These are phyloP conservation scores for Colletotrichum gigasporum DNA, from an alignment of 2,329 filamentous ascomycete genomes.

Conservation along the genomic window DNA sequence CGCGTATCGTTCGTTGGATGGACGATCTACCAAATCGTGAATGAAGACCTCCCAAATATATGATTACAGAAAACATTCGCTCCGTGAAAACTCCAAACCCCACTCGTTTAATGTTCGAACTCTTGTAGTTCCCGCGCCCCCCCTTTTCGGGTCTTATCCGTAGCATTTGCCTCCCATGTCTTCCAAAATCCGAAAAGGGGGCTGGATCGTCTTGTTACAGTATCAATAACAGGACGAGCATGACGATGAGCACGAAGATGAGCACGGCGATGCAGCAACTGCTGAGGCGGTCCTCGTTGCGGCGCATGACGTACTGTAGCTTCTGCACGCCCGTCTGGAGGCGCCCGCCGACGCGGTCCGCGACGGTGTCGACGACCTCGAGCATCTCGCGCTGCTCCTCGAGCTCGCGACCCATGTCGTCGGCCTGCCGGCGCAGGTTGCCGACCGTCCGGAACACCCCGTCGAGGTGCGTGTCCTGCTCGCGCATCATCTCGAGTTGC, in stretches of 20 bases:
- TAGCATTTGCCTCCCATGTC: no score
- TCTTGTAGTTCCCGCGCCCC: background rate
- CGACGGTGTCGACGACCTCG: conserved; percentile 83
- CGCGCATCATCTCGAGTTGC: conserved; percentile 90
- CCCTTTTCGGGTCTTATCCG: background rate
- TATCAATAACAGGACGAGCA: conserved; percentile 81
- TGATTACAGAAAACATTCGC: conserved; percentile 7
- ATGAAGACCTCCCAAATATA: background rate
- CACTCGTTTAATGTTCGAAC: background rate
- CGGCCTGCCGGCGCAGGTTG: conserved; percentile 87
- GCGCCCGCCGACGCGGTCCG: conserved; percentile 87
- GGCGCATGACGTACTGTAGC: conserved; percentile 83
- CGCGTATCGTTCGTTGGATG: conserved; percentile 17
- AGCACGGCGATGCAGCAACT: conserved; percentile 91
- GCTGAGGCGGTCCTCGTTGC: conserved; percentile 89
- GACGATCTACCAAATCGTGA: background rate
- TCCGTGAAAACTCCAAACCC: conserved; percentile 22
- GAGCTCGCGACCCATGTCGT: conserved; percentile 94
- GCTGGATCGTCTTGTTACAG: no score
- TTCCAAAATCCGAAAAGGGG: no score
- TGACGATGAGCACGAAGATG: conserved; percentile 86
- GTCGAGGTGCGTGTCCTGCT: conserved; percentile 93
- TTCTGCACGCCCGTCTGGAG: conserved; percentile 88
- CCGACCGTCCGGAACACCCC: conserved; percentile 94
- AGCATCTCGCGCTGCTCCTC: conserved; percentile 95